Evolutionary conservation across 129 eudicot genomes (phyloP), one percentile per base, ranked within the genome.

Genomic region (Escallonia rubra): DNA sequence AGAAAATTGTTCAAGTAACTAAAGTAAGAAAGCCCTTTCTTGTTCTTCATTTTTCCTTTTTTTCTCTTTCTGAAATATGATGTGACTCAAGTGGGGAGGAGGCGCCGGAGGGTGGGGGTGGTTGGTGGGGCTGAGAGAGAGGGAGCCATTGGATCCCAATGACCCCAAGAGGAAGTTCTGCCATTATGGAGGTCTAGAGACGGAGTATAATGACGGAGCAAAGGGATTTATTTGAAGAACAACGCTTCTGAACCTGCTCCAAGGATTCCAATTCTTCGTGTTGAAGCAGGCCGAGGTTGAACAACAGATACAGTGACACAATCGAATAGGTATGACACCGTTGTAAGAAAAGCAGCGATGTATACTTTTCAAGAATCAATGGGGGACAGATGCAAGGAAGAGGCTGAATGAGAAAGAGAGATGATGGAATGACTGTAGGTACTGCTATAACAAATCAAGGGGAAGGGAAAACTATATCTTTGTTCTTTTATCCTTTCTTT

Each of bases 171-270:
- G 14, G 14, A 54, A 14, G 59, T 11, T 11, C 4, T 54, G 59
- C 7, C 34, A 54, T 13, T 3, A 7, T 3, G 14, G 59, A 54
- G 57, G 12, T 4, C 9, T 8, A 11, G n/a, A 52, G 59, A 14
- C 23, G n/a, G 55, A 50, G 55, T 23, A 23, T 23, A 23, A 50
- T 50, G 59, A 12, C 14, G 59, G 23, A 6, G 34, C 14, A 34
- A 54, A 54, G 59, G 59, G 14, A 54, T 34, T 11, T 4, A 54
- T 11, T 52, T 7, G 4, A 72, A 73, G 88, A 81, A 84, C 95
- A 90, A 83, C 90, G 64, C 96, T 90, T 86, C 88, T 11, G 76
- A 54, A 49, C 85, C 74, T 64, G 82, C 77, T 76, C 77, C 78
- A 55, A n/a, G 64, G 53, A 54, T 66, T 66, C 57, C 59, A 67